Base-by-base conservation (phyloP, 495 filamentous ascomycete species). In the Penicillium bovifimosum region DNA sequence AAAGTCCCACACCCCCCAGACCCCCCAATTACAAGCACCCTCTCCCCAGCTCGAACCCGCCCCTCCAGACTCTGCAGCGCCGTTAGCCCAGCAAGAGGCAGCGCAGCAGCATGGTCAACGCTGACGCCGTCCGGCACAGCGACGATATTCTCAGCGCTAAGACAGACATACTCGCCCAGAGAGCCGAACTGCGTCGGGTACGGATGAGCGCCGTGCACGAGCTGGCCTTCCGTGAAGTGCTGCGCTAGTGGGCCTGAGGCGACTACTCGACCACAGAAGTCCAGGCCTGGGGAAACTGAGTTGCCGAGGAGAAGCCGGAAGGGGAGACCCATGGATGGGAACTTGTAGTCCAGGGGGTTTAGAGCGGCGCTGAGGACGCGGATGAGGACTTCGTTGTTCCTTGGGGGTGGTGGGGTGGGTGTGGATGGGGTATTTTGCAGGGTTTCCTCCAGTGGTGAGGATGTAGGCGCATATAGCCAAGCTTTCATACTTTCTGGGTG, bases 291-390 rank as follows among this genome's bases (percentile, higher is more conserved):
- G 7, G 78, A 78, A 0, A 80, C 78, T 0, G 77, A 76, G 27
- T 65, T 74, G 27, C 62, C 63, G 53, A 81, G 62, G 5, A 77
- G 41, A 9, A 36, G 39, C 24, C 71, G 68, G 6, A 56, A 58
- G 6, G 81, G 6, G 8, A 74, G 20, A 1, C 70, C 68, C 41
- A 83, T 52, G 54, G 86, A 80, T 18, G 80, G 72, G 8, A 77
- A 48, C 61, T 87, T 86, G 78, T 83, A 81, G 73, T 88, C 85
- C 34, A 79, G 76, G 0, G 85, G 84, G 67, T 88, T 88, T 52
- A 86, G 64, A n/a, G 75, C 62, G 9, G 68, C 66, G 41, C 71
- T 62, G 36, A 78, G 53, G 5, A 86, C 76, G 40, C 77, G 65
- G 38, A 87, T 65, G 13, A 88, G 76, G 14, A 80, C 41, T 54